Conservation (phyloP, 192 early-diverging fungal species). For the Linnemannia zychae region DNA sequence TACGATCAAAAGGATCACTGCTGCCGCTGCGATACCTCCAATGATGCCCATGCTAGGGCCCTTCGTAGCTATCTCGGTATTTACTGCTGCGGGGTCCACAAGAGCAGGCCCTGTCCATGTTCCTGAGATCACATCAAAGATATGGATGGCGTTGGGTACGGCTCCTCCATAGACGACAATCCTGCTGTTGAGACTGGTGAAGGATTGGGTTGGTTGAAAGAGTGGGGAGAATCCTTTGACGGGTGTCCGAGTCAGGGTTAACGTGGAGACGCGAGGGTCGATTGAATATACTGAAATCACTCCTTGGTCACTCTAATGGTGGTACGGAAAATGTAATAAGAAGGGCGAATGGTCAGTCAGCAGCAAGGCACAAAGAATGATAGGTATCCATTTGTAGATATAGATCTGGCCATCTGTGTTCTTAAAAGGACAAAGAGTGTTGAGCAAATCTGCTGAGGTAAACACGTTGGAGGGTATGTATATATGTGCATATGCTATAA, state of each 20-base stretch:
- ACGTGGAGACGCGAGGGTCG: slow-evolving; percentile 26
- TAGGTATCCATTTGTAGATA: not conserved
- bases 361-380: not conserved
- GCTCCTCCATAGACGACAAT: slow-evolving; percentile 45
- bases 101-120: slow-evolving; percentile 43
- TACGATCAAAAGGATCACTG: slow-evolving; percentile 15
- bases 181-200: slow-evolving; percentile 43
- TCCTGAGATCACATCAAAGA: slow-evolving; percentile 45
- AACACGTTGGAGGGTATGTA: not conserved
- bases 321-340: not conserved
- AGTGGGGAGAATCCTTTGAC: slow-evolving; percentile 7
- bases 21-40: slow-evolving; percentile 37
- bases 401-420: not conserved
- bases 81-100: slow-evolving; percentile 1
- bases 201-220: slow-evolving; percentile 29
- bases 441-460: not conserved
- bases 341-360: not conserved
- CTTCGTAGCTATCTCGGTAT: not conserved
- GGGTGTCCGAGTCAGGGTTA: not conserved
- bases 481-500: not conserved
- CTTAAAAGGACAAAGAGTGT: not conserved
- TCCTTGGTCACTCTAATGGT: slow-evolving; percentile 18
- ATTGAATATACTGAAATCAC: slow-evolving; percentile 28
- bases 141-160: slow-evolving; percentile 20
- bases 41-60: slow-evolving; percentile 16